phyloP scores from a whole-genome alignment of 192 early-diverging fungal species.

The Phycomyces blakesleeanus region DNA sequence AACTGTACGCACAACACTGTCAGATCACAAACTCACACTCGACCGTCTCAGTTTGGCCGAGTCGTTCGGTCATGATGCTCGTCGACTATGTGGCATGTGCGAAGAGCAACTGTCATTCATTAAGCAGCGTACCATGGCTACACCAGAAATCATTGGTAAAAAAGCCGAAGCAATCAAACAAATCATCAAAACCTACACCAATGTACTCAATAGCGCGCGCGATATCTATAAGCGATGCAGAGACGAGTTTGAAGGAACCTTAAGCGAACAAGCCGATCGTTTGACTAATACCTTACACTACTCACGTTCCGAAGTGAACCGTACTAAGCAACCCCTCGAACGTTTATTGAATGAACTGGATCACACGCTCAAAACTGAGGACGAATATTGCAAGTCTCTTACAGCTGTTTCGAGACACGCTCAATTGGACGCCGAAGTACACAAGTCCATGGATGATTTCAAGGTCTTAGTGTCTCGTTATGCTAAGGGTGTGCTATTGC shows the following conservation, averaged over 20 bases:
- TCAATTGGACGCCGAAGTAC: constrained; percentile 11
- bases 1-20: not conserved
- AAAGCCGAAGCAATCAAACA: constrained; percentile 19
- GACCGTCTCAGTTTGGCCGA: constrained; percentile 7
- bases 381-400: constrained; percentile 19
- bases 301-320: not conserved
- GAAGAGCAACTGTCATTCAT: constrained; percentile 26
- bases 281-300: constrained; percentile 9
- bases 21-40: constrained; percentile 1
- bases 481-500: not conserved
- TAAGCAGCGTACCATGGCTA: constrained; percentile 16
- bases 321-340: constrained; percentile 6
- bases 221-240: constrained; percentile 19
- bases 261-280: constrained; percentile 7
- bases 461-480: not conserved
- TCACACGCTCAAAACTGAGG: constrained; percentile 6
- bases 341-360: constrained; percentile 14
- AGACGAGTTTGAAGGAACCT: constrained; percentile 9
- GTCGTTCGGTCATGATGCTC: not conserved
- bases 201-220: constrained; percentile 4
- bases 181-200: constrained; percentile 15
- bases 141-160: constrained; percentile 17
- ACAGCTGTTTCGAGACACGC: constrained; percentile 1
- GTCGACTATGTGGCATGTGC: not conserved
- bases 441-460: constrained; percentile 2